These are phyloP conservation scores for Pezizomycotina sp. DNA, from an alignment of 2,329 filamentous ascomycete species.

Conservation along the genomic window DNA sequence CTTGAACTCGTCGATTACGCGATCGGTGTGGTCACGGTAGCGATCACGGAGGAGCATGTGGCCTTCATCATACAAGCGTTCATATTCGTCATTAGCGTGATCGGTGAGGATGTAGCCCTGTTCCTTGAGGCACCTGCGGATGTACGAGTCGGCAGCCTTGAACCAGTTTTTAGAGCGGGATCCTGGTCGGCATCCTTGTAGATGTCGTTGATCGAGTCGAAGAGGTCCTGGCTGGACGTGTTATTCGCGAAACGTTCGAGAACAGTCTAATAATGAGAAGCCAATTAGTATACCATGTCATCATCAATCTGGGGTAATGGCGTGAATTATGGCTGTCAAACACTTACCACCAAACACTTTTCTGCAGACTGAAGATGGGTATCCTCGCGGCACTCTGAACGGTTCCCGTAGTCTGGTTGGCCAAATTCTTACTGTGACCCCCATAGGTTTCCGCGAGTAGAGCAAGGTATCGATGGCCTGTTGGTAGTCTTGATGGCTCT, in stretches of 20 bases:
- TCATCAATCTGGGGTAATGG: no score
- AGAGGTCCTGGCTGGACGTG: constrained; percentile 74
- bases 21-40: constrained; percentile 72
- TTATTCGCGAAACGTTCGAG: constrained; percentile 93
- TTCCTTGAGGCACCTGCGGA: constrained; percentile 70
- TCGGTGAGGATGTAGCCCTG: constrained; percentile 85
- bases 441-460: constrained; percentile 71
- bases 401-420: constrained; percentile 47
- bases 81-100: constrained; percentile 62
- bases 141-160: constrained; percentile 55
- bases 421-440: constrained; percentile 50
- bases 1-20: constrained; percentile 74
- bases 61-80: constrained; percentile 68
- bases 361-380: constrained; percentile 54
- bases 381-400: constrained; percentile 55
- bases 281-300: constrained; percentile 29
- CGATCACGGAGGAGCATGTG: constrained; percentile 74
- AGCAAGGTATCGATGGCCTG: constrained; percentile 80
- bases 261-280: constrained; percentile 45
- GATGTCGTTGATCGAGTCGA: constrained; percentile 67
- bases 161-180: constrained; percentile 82
- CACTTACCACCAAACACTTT: constrained; percentile 54
- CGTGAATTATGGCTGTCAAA: constrained; percentile 29
- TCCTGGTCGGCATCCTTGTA: constrained; percentile 79
- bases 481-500: constrained; percentile 86